A percentile compares a stretch with the other conserved stretches of the same genome.
These are phyloP conservation scores for Sporodiniella umbellata DNA, from an alignment of 371 early-diverging fungal genomes.

Conservation along the genomic window DNA sequence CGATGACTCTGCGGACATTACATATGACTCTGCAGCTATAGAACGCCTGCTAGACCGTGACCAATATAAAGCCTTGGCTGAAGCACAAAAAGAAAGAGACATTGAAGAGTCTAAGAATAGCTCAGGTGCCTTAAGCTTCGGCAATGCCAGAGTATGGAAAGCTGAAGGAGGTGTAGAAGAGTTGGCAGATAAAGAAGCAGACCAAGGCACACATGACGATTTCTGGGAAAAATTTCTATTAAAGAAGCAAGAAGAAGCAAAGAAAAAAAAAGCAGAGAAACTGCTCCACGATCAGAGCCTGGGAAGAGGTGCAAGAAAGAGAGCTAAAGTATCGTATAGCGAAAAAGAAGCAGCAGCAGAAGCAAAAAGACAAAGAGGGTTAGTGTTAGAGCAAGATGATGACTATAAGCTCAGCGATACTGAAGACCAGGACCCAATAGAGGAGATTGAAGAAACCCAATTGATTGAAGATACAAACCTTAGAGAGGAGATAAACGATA, in stretches of 20 bases:
- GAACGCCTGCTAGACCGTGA: constrained; percentile 67
- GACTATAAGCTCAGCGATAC: too few species aligned
- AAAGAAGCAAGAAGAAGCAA: constrained; percentile 15
- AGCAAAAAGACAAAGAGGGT: neutral
- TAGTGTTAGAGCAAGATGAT: neutral
- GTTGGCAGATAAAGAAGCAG: constrained; percentile 1
- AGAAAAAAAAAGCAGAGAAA: constrained; percentile 16
- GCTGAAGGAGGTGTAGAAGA: constrained; percentile 23
- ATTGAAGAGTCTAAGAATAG: constrained; percentile 15
- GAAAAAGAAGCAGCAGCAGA: too few species aligned
- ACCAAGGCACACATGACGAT: constrained; percentile 25
- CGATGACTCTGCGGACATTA: constrained; percentile 48
- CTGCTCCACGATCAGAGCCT: constrained; percentile 10
- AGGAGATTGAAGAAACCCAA: too few species aligned
- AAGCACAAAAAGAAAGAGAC: constrained; percentile 16
- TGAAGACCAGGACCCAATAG: too few species aligned
- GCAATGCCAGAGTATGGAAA: constrained; percentile 48
- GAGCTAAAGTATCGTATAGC: constrained; percentile 19
- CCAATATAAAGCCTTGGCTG: constrained; percentile 14
- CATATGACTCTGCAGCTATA: constrained; percentile 57
- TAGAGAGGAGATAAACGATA: too few species aligned
- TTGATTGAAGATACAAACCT: too few species aligned
- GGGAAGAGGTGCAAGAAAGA: constrained; percentile 42
- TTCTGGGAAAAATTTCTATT: constrained; percentile 48
- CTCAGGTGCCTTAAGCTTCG: constrained; percentile 25